These are phyloP conservation scores for Suhomyces faveliae DNA, from an alignment of 805 yeast species.

Conservation along the genomic window DNA sequence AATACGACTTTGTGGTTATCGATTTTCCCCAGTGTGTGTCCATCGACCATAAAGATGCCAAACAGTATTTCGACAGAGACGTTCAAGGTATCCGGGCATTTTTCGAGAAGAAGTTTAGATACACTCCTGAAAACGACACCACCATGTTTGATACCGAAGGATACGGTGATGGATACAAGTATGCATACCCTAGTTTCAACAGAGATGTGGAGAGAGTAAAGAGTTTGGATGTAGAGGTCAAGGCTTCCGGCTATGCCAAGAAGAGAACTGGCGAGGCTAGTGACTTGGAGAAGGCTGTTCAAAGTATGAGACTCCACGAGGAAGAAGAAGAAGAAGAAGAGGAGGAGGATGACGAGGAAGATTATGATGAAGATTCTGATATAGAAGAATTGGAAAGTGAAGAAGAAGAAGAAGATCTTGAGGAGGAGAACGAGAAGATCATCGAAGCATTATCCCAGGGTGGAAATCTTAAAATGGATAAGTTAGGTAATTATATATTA, in stretches of 20 bases:
- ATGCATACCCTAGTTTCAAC: constrained; percentile 74
- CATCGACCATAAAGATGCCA: constrained; percentile 86
- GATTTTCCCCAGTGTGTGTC: constrained; percentile 99
- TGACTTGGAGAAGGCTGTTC: constrained; percentile 76
- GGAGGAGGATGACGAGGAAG: constrained; percentile 39
- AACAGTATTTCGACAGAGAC: constrained; percentile 85
- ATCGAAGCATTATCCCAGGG: constrained; percentile 69
- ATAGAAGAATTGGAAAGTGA: constrained; percentile 36
- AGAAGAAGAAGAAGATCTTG: constrained; percentile 35
- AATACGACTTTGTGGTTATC: constrained; percentile 79
- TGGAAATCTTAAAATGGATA: constrained; percentile 72
- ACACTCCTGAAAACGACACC: constrained; percentile 64
- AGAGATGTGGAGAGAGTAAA: constrained; percentile 71
- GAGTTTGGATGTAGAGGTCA: constrained; percentile 78
- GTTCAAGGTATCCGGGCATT: constrained; percentile 85
- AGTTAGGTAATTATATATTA: constrained; percentile 74
- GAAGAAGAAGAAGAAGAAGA: constrained; percentile 23
- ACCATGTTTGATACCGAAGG: constrained; percentile 78
- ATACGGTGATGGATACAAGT: constrained; percentile 73
- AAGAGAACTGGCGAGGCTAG: constrained; percentile 42
- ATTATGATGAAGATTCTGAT: constrained; percentile 32
- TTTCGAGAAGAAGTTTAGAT: constrained; percentile 74
- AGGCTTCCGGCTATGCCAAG: constrained; percentile 81
- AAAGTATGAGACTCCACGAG: constrained; percentile 54
- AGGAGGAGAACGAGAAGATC: constrained; percentile 52